Evolutionary conservation across 371 early-diverging fungal genomes (phyloP), one percentile per base, ranked within the genome.

Genomic region (Mucor piriformis): DNA sequence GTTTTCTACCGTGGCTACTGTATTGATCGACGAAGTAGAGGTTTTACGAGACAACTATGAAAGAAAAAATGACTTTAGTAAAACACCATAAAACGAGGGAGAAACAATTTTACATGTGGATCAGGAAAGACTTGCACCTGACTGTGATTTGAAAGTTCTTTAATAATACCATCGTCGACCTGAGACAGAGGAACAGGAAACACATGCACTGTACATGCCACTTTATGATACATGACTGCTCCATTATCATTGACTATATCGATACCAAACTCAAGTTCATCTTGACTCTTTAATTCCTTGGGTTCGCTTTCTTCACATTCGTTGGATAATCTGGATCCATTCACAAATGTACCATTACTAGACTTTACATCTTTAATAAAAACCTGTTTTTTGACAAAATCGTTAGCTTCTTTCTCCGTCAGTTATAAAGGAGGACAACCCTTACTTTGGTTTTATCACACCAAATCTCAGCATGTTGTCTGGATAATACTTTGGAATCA

Each of bases 291-390:
- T 54, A 95, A 60, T 53, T 86, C 83, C 50, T 76, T 64, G 3
- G 91, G 86, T 23, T 61, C 78, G 60, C 88, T 87, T 52, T 86
- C 84, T 48, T 79, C 70, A 35, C 85, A 81, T 61, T 93, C 94
- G 8, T 82, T 80, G 24, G 87, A 87, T 13, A 95, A 65, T 25
- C 95, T 70, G 15, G 70, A 69, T 20, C 88, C 88, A 67, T 95
- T 93, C 33, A 95, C 67, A 72, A 93, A 95, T 0, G 95, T 95
- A 15, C 95, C 95, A 62, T 93, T 94, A 67, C 88, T 88, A 6
- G 91, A 90, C 63, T 88, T 88, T 24, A 88, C 76, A 70, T 94
- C 95, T 57, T 87, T 86, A 32, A 94, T 88, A 56, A 67, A 87
- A 10, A 89, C 83, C 88, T 88, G 23, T 29, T 29, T 29, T 8